These are phyloP conservation scores for Pisolithus sp. DNA, from an alignment of 768 basidiomycete species.

Conservation along the genomic window DNA sequence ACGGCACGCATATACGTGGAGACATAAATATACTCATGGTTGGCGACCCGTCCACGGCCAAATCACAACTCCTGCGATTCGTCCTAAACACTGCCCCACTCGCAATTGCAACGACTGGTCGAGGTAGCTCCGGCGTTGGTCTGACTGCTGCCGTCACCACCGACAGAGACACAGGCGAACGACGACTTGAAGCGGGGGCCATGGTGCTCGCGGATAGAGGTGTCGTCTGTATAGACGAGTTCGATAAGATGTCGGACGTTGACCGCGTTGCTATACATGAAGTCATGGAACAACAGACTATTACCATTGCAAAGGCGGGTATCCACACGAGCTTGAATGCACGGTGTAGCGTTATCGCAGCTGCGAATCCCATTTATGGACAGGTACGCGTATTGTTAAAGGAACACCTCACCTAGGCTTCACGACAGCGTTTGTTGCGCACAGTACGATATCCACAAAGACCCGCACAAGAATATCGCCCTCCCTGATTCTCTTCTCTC, in stretches of 20 bases:
- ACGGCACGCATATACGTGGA: slow-evolving; percentile 97
- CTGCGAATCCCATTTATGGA: slow-evolving; percentile 97
- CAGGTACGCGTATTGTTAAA: slow-evolving; percentile 50
- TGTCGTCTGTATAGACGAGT: slow-evolving; percentile 99
- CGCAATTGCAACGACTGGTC: slow-evolving; percentile 96
- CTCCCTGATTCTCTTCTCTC: slow-evolving; percentile 96
- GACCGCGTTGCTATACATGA: slow-evolving; percentile 99
- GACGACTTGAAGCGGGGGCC: slow-evolving; percentile 94
- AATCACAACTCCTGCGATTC: slow-evolving; percentile 93
- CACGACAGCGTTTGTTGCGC: neutral
- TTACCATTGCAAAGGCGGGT: slow-evolving; percentile 98
- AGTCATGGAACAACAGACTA: slow-evolving; percentile 99
- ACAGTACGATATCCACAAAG: slow-evolving; percentile 99
- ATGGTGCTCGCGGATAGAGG: slow-evolving; percentile 99
- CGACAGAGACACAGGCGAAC: slow-evolving; percentile 96
- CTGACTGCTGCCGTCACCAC: slow-evolving; percentile 97
- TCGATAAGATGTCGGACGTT: slow-evolving; percentile 99
- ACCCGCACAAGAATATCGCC: slow-evolving; percentile 97
- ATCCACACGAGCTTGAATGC: slow-evolving; percentile 98
- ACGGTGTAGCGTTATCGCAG: slow-evolving; percentile 94
- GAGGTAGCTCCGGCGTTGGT: slow-evolving; percentile 98
- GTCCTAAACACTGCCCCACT: slow-evolving; percentile 93
- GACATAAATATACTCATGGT: slow-evolving; percentile 99
- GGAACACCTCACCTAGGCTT: slow-evolving; percentile 6
- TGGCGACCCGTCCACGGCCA: slow-evolving; percentile 98